Evolutionary conservation across 2,329 filamentous ascomycete genomes (phyloP), one percentile per base, ranked within the genome.

Genomic region (Didymella keratinophila): DNA sequence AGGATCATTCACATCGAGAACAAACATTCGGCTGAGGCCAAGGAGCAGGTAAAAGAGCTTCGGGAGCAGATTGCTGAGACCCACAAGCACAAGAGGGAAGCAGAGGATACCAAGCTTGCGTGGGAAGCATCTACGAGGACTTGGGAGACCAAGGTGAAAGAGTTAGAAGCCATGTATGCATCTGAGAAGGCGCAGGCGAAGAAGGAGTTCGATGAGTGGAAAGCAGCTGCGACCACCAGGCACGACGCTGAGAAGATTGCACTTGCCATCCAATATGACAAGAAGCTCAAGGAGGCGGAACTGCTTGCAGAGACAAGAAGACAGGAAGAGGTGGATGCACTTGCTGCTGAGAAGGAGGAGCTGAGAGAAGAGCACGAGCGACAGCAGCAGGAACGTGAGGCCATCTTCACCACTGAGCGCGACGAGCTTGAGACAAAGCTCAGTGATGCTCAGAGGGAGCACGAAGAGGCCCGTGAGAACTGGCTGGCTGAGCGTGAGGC

Each of bases 21-120:
- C 51, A 81, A 83, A 57, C 81, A 81, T 58, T 80, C 81, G 0
- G 78, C 79, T 44, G 83, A 86, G 63, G 78, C 76, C 50, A 82
- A 85, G 63, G 82, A 84, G 62, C 83, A 83, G 68, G 76, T 81
- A 44, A 82, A 79, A 52, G 82, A 85, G 59, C 71, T 84, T 25
- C 78, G 81, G 61, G 80, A 83, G 50, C 79, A 73, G 59, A 67
- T 83, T 23, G 73, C 71, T 8, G 75, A 77, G 44, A 78, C 78
- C 23, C 79, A 80, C 45, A 81, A 79, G 49, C 75, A 76, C 49
- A 81, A 80, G 58, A 67, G 67, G 36, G 73, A 78, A 46, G 68
- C 70, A n/a, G 67, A 76, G 52, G 70, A 73, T 32, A 67, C 67
- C 11, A 72, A 66, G 46, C 52, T 67, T 21, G 65, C 67, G 45